A percentile compares a stretch with the other conserved stretches of the same genome.
Conservation (phyloP, 305 asterid species). For the Nicotiana rustica region DNA sequence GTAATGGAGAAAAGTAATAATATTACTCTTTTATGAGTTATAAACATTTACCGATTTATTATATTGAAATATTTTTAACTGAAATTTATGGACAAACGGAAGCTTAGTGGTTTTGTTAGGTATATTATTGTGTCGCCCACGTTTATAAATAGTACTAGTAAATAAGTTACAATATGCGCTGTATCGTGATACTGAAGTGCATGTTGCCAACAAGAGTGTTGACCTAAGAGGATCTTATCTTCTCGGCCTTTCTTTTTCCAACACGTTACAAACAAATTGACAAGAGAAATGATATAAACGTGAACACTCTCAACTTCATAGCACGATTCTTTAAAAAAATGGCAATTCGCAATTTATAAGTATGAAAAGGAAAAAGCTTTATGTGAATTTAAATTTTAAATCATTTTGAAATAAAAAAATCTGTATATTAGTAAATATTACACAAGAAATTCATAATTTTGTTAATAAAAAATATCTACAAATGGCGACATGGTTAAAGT, state of each 20-base stretch:
- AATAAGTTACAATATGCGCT: background rate
- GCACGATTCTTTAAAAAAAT: background rate
- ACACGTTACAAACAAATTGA: background rate
- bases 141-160: too few species aligned
- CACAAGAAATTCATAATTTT: background rate
- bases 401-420: too few species aligned
- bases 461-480: background rate
- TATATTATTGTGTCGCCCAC: background rate
- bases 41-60: too few species aligned
- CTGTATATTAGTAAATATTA: too few species aligned
- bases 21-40: too few species aligned
- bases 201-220: background rate
- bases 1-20: too few species aligned
- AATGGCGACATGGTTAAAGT: background rate
- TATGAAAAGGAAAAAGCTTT: background rate
- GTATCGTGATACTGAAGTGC: background rate
- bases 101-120: background rate
- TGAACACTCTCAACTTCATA: background rate
- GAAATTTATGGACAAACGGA: background rate
- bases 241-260: background rate
- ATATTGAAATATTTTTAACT: too few species aligned
- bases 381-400: background rate
- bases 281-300: slow-evolving; percentile 2
- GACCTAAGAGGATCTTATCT: background rate
- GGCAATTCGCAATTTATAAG: background rate